Conservation (phyloP, 129 eudicot species). For the Flaveria robusta region DNA sequence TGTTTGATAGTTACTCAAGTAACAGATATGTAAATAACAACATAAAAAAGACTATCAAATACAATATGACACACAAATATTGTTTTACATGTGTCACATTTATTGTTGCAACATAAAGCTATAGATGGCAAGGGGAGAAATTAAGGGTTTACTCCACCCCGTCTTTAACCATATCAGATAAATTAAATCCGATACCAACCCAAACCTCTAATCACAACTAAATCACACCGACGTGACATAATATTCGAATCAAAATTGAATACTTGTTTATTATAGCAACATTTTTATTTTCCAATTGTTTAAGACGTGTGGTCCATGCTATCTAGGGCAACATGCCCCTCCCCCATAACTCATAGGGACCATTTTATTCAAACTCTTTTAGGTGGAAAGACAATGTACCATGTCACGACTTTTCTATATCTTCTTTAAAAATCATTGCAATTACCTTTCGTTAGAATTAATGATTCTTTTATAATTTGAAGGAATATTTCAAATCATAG, state of each 20-base stretch:
- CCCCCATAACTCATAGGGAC: conserved; percentile 40
- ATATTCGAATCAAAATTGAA: background rate
- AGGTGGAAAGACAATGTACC: conserved; percentile 37
- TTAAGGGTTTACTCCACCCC: background rate
- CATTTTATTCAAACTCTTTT: conserved; percentile 44
- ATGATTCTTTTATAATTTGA: conserved; percentile 9
- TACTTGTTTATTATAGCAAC: background rate
- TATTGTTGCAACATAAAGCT: background rate
- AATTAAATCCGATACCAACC: background rate
- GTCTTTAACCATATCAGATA: background rate
- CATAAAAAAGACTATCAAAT: background rate
- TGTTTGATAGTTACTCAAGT: background rate
- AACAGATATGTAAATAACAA: background rate
- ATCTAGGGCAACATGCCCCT: conserved; percentile 45
- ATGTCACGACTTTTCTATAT: conserved; percentile 20
- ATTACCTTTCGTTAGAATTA: conserved; percentile 7
- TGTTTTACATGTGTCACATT: background rate
- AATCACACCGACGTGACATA: background rate
- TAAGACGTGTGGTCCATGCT: conserved; percentile 44
- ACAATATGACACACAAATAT: background rate
- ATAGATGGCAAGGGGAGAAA: background rate
- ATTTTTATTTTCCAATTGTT: conserved; percentile 22
- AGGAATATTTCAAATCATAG: conserved; percentile 10
- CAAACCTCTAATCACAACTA: background rate
- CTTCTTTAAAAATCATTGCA: background rate